phyloP scores from a whole-genome alignment of 768 basidiomycete species.

The Lenzites betulinus region DNA sequence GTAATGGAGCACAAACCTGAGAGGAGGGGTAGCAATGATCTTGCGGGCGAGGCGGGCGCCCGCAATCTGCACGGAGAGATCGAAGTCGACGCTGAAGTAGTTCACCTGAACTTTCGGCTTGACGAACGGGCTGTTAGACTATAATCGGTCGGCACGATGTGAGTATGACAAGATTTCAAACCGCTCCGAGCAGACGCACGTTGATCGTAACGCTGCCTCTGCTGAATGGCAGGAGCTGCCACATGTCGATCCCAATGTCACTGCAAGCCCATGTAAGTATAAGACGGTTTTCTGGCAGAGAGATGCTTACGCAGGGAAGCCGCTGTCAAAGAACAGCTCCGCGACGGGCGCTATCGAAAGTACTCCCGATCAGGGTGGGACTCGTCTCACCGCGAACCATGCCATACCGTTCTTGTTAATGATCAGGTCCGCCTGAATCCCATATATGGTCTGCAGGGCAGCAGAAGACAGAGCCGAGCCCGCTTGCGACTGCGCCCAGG shows the following conservation, averaged over 20 bases:
- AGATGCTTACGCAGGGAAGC: conserved; percentile 44
- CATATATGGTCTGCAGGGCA: conserved; percentile 45
- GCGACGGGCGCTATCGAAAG: conserved; percentile 43
- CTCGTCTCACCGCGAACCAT: too few relatives aligned
- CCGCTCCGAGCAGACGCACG: conserved; percentile 34
- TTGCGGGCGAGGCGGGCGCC: conserved; percentile 46
- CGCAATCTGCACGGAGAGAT: conserved; percentile 53
- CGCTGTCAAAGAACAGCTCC: conserved; percentile 50
- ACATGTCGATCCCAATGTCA: conserved; percentile 49
- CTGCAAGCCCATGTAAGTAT: conserved; percentile 26
- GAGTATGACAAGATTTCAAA: background rate
- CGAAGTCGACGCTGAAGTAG: conserved; percentile 52
- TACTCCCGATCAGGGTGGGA: conserved; percentile 3
- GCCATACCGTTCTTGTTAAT: conserved; percentile 46
- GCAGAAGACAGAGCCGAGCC: conserved; percentile 40
- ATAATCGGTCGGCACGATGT: background rate
- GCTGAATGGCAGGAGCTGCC: conserved; percentile 58
- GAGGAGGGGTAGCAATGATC: conserved; percentile 43
- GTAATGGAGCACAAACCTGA: conserved; percentile 34
- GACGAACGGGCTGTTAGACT: conserved; percentile 51
- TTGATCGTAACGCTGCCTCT: conserved; percentile 51
- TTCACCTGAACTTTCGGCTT: conserved; percentile 50
- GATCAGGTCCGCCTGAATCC: conserved; percentile 49
- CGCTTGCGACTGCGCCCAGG: conserved; percentile 49
- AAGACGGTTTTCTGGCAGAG: background rate